These are phyloP conservation scores for Lepidium campestre DNA, from an alignment of 441 rosid genomes.

Conservation along the genomic window DNA sequence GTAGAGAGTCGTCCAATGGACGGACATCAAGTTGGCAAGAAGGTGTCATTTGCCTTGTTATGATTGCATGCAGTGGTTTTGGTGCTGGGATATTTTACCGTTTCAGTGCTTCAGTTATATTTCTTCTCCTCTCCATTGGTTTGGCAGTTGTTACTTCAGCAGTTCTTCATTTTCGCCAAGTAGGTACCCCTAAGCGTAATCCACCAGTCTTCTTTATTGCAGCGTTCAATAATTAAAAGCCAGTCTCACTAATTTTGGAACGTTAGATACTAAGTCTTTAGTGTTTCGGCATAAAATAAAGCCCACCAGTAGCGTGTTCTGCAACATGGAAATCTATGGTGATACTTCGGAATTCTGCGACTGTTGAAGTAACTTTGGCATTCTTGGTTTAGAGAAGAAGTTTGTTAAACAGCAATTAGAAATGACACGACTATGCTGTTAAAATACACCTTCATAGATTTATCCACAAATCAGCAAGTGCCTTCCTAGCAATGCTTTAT, in stretches of 20 bases:
- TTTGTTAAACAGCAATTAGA: not conserved
- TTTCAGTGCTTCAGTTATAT: slow-evolving; percentile 42
- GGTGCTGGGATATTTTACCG: slow-evolving; percentile 65
- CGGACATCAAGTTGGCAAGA: slow-evolving; percentile 62
- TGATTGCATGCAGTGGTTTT: slow-evolving; percentile 77
- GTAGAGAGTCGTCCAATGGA: slow-evolving; percentile 40
- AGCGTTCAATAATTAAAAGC: not conserved
- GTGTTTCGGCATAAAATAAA: not conserved
- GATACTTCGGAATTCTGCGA: slow-evolving; percentile 5
- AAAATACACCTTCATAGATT: not conserved
- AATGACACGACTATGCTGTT: not conserved
- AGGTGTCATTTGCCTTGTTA: slow-evolving; percentile 70
- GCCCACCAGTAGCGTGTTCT: not conserved
- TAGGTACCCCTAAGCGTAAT: slow-evolving; percentile 32
- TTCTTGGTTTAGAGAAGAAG: not conserved
- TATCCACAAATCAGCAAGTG: slow-evolving; percentile 2
- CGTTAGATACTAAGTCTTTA: not conserved
- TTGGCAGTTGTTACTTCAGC: slow-evolving; percentile 50
- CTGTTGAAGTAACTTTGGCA: slow-evolving; percentile 1
- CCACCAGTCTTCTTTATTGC: slow-evolving; percentile 2
- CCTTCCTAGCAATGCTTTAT: not conserved
- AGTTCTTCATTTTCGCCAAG: slow-evolving; percentile 64
- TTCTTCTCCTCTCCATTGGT: slow-evolving; percentile 41
- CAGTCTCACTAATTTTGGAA: not conserved
- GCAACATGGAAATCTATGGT: slow-evolving; percentile 9